Conservation (phyloP, 1,139 yeast genomes). For the Kazachstania sp. region DNA sequence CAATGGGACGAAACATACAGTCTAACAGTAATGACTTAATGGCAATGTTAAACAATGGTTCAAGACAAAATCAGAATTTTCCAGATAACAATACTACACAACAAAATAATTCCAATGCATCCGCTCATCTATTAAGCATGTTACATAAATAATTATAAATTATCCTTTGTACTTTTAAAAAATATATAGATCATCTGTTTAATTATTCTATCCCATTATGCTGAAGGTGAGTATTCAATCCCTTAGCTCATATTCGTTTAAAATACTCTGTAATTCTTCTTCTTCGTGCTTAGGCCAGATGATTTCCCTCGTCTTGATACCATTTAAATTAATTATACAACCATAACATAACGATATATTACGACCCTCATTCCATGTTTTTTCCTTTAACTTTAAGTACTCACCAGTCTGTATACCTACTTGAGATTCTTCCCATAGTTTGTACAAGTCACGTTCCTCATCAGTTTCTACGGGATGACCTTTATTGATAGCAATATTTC, state of each 20-base stretch:
- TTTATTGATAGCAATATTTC: slow-evolving; percentile 59
- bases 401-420: slow-evolving; percentile 11
- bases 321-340: slow-evolving; percentile 54
- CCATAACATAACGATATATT: slow-evolving; percentile 58
- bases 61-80: neutral
- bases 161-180: neutral
- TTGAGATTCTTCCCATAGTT: slow-evolving; percentile 30
- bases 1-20: neutral
- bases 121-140: slow-evolving; percentile 2
- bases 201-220: neutral
- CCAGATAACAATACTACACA: neutral
- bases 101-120: neutral
- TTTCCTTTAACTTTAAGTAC: slow-evolving; percentile 12
- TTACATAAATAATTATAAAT: slow-evolving; percentile 2
- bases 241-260: slow-evolving; percentile 43
- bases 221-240: too few relatives aligned
- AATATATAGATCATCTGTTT: neutral
- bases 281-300: slow-evolving; percentile 45
- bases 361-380: slow-evolving; percentile 13
- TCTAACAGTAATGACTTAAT: slow-evolving; percentile 6
- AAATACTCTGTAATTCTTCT: slow-evolving; percentile 32
- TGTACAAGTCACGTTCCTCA: slow-evolving; percentile 38
- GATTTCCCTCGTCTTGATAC: slow-evolving; percentile 37
- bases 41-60: slow-evolving; percentile 6
- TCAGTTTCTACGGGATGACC: slow-evolving; percentile 45